Evolutionary conservation across 208 protist genomes (phyloP), one percentile per base, ranked within the genome.

Genomic region (Lotmaria passim): DNA sequence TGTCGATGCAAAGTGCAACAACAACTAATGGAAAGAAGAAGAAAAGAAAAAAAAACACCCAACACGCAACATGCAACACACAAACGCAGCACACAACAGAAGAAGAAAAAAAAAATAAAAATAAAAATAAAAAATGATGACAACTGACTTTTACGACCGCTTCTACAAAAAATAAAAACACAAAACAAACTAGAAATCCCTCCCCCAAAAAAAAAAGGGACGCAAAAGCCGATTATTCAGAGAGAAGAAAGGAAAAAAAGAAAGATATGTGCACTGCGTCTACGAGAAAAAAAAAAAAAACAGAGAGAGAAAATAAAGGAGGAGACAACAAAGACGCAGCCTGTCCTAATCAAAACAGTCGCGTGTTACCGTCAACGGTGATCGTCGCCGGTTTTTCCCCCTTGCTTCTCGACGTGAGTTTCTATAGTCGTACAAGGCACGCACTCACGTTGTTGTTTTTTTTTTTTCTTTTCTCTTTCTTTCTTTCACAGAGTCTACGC

Each of bases 281-380:
- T n/a, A n/a, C n/a, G n/a, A n/a, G n/a, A n/a, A n/a, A 41, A 41
- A 41, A 15, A 7, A 41, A 15, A 19, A 21, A 43, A 51, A 71
- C 46, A 53, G 56, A 43, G 55, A 34, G 69, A 48, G 48, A n/a
- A 60, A 46, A 6, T 46, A 69, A 26, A 64, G 47, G 15, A 63
- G 41, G 24, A 60, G 60, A 36, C 43, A 44, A 60, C 21, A 10
- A 36, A 43, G 17, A 69, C 21, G 47, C 17, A 66, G 31, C 7
- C 10, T 41, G 36, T 7, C 10, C 36, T n/a, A n/a, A n/a, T n/a
- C n/a, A n/a, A n/a, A n/a, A n/a, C n/a, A n/a, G n/a, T n/a, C n/a
- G n/a, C 36, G 36, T 39, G 36, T 39, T 6, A 6, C 36, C 36
- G 36, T 14, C 36, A 39, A 12, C 36, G 8, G 33, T 33, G 36